Conservation (phyloP, 2,329 filamentous ascomycete genomes). For the Fusarium mexicanum region DNA sequence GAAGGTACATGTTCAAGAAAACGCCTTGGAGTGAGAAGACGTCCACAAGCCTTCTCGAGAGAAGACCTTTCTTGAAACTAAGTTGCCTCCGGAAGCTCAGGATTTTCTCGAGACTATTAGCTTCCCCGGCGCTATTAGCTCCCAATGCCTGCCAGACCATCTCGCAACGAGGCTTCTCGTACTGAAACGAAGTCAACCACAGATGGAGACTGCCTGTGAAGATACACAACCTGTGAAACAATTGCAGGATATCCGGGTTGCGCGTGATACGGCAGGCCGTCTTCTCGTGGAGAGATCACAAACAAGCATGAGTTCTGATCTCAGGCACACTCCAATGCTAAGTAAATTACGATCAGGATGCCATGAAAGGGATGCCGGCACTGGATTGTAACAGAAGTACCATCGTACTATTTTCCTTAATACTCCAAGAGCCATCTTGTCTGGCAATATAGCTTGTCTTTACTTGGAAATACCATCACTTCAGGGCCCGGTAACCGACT, state of each 20-base stretch:
- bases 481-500: background rate
- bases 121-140: background rate
- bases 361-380: too few relatives aligned
- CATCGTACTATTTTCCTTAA: background rate
- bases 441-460: slow-evolving; percentile 17
- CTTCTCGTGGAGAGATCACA: background rate
- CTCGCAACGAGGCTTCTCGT: background rate
- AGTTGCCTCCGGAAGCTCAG: background rate
- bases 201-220: background rate
- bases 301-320: background rate
- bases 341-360: background rate
- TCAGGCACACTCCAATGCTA: background rate
- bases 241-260: background rate
- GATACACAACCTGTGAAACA: background rate
- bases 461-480: slow-evolving; percentile 6
- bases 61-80: background rate
- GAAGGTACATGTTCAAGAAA: background rate
- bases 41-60: background rate
- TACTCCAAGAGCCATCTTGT: background rate
- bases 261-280: background rate
- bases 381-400: background rate
- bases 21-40: background rate
- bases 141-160: background rate
- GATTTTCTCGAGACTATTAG: background rate
- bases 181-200: background rate